phyloP scores from a whole-genome alignment of 169 alveolate species.

The Plasmodium chabaudi region DNA sequence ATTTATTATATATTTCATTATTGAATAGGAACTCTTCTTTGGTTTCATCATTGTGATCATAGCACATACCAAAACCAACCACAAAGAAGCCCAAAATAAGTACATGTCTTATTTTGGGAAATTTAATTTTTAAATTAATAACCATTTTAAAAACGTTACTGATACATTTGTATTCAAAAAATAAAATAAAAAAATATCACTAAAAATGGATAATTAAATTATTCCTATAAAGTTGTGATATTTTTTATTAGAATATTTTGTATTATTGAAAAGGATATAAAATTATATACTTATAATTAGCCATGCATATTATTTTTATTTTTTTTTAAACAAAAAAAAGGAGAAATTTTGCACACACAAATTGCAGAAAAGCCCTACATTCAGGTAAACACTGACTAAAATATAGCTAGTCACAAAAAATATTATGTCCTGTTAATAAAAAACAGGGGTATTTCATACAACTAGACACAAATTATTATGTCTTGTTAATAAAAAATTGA shows the following conservation, averaged over 20 bases:
- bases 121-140: background rate
- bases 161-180: background rate
- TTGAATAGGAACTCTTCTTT: background rate
- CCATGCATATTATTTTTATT: too few species aligned
- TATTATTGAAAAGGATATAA: too few species aligned
- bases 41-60: background rate
- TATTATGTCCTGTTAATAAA: constrained; percentile 24
- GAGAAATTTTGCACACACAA: too few species aligned
- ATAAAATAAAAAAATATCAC: too few species aligned
- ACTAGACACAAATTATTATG: constrained; percentile 12
- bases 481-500: constrained; percentile 15
- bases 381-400: constrained; percentile 13
- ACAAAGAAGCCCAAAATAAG: background rate
- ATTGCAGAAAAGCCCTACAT: background rate
- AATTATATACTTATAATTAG: too few species aligned
- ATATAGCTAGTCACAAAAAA: constrained; percentile 26
- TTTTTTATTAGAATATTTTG: too few species aligned
- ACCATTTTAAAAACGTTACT: background rate
- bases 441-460: background rate
- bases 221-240: too few species aligned
- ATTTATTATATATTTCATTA: constrained; percentile 43
- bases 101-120: background rate
- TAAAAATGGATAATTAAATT: too few species aligned
- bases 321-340: too few species aligned
- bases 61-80: background rate